Evolutionary conservation across 2,329 filamentous ascomycete genomes (phyloP).

Genomic region (Beauveria varroae): DNA sequence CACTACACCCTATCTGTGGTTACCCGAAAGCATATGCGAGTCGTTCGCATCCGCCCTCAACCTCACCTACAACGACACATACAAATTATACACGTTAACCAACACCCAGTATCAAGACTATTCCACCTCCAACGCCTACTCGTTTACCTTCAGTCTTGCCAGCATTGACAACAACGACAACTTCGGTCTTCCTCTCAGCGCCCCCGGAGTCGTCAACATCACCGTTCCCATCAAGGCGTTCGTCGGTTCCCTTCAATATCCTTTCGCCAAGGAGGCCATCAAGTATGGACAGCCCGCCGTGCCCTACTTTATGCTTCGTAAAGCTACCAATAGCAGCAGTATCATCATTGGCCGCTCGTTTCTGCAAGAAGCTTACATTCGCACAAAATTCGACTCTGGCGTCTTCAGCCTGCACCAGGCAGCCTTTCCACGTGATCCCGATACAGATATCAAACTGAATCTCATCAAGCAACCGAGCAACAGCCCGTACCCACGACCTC

Average conservation of each 20-base stretch:
- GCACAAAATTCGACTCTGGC: constrained; percentile 47
- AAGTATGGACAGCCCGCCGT: constrained; percentile 36
- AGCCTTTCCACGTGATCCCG: constrained; percentile 37
- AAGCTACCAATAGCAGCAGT: constrained; percentile 42
- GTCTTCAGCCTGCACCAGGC: constrained; percentile 51
- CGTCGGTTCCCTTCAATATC: constrained; percentile 41
- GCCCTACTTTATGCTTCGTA: constrained; percentile 61
- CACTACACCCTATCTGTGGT: constrained; percentile 56
- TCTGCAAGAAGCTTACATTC: constrained; percentile 59
- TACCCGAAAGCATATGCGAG: constrained; percentile 53
- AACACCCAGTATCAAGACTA: constrained; percentile 46
- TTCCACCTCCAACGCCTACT: constrained; percentile 35
- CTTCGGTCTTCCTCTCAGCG: constrained; percentile 40
- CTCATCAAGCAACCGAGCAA: constrained; percentile 34
- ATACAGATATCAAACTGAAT: constrained; percentile 32
- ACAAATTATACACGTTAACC: constrained; percentile 57
- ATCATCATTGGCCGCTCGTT: constrained; percentile 61
- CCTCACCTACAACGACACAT: constrained; percentile 55
- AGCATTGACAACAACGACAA: constrained; percentile 47
- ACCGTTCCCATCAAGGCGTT: constrained; percentile 46
- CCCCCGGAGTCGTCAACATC: constrained; percentile 47
- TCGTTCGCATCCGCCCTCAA: constrained; percentile 57
- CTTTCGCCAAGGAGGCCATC: constrained; percentile 37
- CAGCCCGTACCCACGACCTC: constrained; percentile 39
- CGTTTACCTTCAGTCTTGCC: constrained; percentile 50